Evolutionary conservation across 441 rosid species (phyloP), one percentile per base, ranked within the genome.

Genomic region (Flueggea neowawraea): DNA sequence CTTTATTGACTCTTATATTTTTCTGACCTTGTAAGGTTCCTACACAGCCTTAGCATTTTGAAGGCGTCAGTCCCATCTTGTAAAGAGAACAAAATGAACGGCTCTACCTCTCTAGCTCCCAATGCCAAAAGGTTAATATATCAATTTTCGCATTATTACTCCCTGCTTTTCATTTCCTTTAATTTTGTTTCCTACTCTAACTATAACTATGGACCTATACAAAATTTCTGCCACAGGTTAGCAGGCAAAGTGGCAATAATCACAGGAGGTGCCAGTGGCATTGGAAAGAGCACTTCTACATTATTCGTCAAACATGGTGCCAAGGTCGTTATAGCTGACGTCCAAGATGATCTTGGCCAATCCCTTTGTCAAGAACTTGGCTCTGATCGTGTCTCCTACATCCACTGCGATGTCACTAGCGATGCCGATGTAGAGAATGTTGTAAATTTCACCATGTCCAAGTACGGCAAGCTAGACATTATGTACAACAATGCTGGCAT

Each of bases 401-500:
- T 66, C 14, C 85, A 73, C 6, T 78, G 79, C 32, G 72, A 81
- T 44, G 78, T 78, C 33, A 61, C 73, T 0, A 54, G 31, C 2
- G 82, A 75, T 2, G 4, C 52, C 5, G 77, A 73, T 2, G 78
- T 75, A 10, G 17, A 60, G 17, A 56, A 73, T 0, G 61, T 47
- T 0, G 77, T 81, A 9, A 73, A 76, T 52, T 9, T 54, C 9
- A 63, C 81, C 0, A 31, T 81, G 11, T 64, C 77, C 60, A 71
- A 64, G 32, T 58, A 57, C 44, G 67, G 80, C 57, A 31, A 74
- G 69, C 78, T 82, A 3, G 84, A 84, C 69, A 74, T 84, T 53
- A 70, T 84, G 83, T 73, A 70, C 72, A 82, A 66, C 71, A 84
- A 82, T 8, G 80, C 83, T 8, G 89, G 84, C 31, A 55, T 78